phyloP scores from a whole-genome alignment of 495 filamentous ascomycete genomes.

The Penicillium taxi region DNA sequence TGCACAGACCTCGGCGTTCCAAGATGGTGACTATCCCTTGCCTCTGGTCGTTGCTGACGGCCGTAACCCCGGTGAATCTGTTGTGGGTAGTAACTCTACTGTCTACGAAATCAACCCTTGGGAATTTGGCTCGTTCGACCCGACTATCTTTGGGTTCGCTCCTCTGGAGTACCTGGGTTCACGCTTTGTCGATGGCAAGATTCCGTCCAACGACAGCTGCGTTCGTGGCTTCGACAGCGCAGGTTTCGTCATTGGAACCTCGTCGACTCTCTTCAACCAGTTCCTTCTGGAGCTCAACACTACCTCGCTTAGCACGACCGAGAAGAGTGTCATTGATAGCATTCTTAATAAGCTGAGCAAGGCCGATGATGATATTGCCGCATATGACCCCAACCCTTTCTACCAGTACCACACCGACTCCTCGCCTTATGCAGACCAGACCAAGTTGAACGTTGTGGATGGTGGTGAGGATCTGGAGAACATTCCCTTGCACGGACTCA shows the following conservation, averaged over 20 bases:
- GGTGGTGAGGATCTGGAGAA: constrained; percentile 85
- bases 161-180: constrained; percentile 72
- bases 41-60: constrained; percentile 75
- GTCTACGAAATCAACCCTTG: constrained; percentile 82
- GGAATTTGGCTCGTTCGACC: constrained; percentile 81
- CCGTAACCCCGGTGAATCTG: constrained; percentile 53
- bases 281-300: constrained; percentile 53
- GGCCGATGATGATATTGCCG: constrained; percentile 67
- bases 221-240: constrained; percentile 76
- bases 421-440: constrained; percentile 49
- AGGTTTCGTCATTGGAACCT: constrained; percentile 84
- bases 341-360: constrained; percentile 49
- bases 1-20: constrained; percentile 57
- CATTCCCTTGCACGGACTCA: constrained; percentile 76
- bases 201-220: constrained; percentile 55
- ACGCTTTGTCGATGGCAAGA: constrained; percentile 59
- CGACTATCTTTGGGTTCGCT: constrained; percentile 69
- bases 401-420: constrained; percentile 55
- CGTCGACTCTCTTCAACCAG: constrained; percentile 82
- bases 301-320: constrained; percentile 43
- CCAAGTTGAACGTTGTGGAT: constrained; percentile 69
- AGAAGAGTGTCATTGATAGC: constrained; percentile 43
- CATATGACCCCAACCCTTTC: constrained; percentile 83
- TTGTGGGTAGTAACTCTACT: constrained; percentile 70
- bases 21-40: constrained; percentile 65